Evolutionary conservation across 129 eudicot genomes (phyloP).

Genomic region (Oenanthe sinensis): DNA sequence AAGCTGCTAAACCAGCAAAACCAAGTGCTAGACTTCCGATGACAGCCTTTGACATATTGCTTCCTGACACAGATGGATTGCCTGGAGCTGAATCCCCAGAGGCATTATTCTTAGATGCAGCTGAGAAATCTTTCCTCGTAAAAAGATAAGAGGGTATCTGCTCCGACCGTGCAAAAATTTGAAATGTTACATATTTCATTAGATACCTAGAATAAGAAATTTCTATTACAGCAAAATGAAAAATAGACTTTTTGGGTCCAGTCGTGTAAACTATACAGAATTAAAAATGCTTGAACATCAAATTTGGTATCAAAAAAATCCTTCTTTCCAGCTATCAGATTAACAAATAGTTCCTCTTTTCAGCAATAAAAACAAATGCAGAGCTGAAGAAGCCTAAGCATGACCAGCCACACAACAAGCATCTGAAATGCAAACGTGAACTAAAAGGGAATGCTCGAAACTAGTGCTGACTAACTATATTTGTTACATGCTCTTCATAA

Average conservation of each 20-base stretch:
- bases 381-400: background rate
- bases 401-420: background rate
- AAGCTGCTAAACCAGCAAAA: constrained; percentile 51
- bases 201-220: background rate
- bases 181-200: constrained; percentile 2
- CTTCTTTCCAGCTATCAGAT: background rate
- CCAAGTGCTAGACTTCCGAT: constrained; percentile 67
- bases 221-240: background rate
- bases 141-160: constrained; percentile 79
- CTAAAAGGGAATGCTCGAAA: background rate
- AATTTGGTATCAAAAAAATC: background rate
- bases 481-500: background rate
- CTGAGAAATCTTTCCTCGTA: constrained; percentile 63
- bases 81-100: constrained; percentile 34
- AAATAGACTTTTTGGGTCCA: background rate
- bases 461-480: background rate
- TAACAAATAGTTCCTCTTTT: background rate
- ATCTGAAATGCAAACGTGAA: background rate
- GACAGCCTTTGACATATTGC: constrained; percentile 34
- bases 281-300: background rate
- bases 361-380: background rate
- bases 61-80: constrained; percentile 38
- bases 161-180: constrained; percentile 14
- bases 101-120: constrained; percentile 38
- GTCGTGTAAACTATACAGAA: background rate